These are phyloP conservation scores for Colletotrichum australisinense DNA, from an alignment of 2,329 filamentous ascomycete species.

Conservation along the genomic window DNA sequence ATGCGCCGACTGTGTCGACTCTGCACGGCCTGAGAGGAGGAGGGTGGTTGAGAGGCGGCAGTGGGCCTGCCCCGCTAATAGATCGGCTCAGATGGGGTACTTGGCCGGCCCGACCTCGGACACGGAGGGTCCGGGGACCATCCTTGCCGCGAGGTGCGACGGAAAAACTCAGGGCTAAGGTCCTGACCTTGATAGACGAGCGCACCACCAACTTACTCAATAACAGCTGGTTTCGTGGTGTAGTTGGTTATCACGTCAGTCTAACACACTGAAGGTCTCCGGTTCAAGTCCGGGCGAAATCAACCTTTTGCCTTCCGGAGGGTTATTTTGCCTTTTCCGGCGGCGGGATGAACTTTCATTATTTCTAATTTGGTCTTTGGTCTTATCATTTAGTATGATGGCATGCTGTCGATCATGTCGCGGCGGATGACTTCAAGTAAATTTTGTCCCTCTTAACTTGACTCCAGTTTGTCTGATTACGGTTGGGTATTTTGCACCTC, in stretches of 20 bases:
- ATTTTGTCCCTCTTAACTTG: neutral
- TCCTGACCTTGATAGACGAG: too few species aligned
- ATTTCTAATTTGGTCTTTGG: neutral
- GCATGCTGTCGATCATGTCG: neutral
- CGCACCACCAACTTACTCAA: too few species aligned
- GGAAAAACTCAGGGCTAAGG: neutral
- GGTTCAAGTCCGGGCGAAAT: conserved; percentile 37
- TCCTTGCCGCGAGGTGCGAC: neutral
- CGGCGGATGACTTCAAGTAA: neutral
- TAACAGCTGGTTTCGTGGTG: conserved; percentile 41
- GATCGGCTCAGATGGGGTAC: neutral
- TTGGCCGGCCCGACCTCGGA: neutral
- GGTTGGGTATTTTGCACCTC: neutral
- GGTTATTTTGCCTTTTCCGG: fast-evolving
- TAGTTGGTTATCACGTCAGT: conserved; percentile 62
- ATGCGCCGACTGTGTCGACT: neutral
- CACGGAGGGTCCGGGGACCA: neutral
- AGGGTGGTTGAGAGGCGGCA: too few species aligned
- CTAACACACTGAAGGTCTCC: conserved; percentile 52
- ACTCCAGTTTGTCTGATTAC: neutral
- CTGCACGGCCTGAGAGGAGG: too few species aligned
- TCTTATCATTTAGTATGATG: neutral
- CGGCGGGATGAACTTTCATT: neutral
- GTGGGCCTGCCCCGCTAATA: neutral
- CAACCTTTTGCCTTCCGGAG: neutral